These are phyloP conservation scores for Nitzschia inconspicua DNA, from an alignment of 108 stramenopile genomes.

Conservation along the genomic window DNA sequence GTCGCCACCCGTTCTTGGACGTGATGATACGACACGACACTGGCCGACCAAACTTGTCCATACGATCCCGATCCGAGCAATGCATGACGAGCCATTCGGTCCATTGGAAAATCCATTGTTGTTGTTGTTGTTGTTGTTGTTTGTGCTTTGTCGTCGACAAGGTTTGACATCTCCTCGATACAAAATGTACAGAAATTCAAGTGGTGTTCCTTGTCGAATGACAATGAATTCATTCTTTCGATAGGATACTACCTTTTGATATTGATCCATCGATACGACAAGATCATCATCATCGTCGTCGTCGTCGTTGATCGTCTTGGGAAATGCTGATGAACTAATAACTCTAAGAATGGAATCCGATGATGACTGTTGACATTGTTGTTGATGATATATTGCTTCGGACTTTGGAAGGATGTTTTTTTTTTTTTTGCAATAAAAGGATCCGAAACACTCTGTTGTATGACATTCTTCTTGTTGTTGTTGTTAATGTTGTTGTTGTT, in stretches of 20 bases:
- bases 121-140: background rate
- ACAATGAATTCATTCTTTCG: conserved; percentile 31
- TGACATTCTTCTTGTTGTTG: background rate
- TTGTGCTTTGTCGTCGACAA: conserved; percentile 7
- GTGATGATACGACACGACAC: background rate
- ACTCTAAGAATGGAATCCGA: background rate
- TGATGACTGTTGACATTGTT: background rate
- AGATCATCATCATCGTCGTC: background rate
- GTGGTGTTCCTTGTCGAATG: conserved; percentile 17
- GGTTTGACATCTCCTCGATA: conserved; percentile 30
- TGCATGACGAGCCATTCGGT: conserved; percentile 40
- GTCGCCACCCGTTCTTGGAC: too few relatives aligned
- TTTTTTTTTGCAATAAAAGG: too few relatives aligned
- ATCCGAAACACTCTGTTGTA: too few relatives aligned
- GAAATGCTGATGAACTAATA: background rate
- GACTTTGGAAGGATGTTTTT: too few relatives aligned
- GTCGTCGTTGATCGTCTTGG: background rate
- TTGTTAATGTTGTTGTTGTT: too few relatives aligned
- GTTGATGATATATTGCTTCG: background rate
- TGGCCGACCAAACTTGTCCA: conserved; percentile 91
- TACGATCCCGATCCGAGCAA: conserved; percentile 92
- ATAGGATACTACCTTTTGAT: conserved; percentile 15
- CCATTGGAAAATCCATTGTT: conserved; percentile 3
- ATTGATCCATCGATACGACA: conserved; percentile 2
- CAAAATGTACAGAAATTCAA: conserved; percentile 33